These are phyloP conservation scores for Solidago caesia DNA, from an alignment of 129 eudicot genomes.

Conservation along the genomic window DNA sequence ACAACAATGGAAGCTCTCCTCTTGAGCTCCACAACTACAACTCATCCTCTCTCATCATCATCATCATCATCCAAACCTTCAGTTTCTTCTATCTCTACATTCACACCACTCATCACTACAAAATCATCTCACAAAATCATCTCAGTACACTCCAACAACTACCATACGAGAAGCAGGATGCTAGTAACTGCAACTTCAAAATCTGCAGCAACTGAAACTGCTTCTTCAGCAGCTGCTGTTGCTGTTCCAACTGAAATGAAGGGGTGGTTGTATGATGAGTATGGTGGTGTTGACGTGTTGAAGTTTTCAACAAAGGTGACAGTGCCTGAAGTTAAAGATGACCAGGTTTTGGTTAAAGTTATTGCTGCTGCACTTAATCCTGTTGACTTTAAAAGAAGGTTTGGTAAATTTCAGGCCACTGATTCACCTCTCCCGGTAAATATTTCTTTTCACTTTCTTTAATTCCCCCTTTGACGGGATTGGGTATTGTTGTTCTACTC, in stretches of 20 bases:
- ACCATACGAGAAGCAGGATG: neutral
- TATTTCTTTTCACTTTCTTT: too few species aligned
- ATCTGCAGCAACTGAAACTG: constrained; percentile 49
- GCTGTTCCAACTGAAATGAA: constrained; percentile 71
- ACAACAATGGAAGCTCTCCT: constrained; percentile 62
- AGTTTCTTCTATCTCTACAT: constrained; percentile 28
- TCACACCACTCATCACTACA: constrained; percentile 21
- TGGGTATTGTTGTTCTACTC: too few species aligned
- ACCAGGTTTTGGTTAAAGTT: constrained; percentile 90
- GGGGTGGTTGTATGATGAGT: constrained; percentile 84
- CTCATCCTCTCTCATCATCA: constrained; percentile 41
- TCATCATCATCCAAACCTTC: constrained; percentile 38
- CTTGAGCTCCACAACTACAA: constrained; percentile 59
- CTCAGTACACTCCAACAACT: constrained; percentile 14
- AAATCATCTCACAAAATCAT: neutral
- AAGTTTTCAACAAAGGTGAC: constrained; percentile 49
- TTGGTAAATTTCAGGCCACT: constrained; percentile 82
- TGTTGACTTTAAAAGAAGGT: constrained; percentile 79
- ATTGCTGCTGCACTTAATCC: constrained; percentile 93
- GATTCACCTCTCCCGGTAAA: constrained; percentile 93
- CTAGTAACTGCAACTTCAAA: constrained; percentile 53
- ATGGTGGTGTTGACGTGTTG: constrained; percentile 87
- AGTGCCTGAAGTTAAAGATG: constrained; percentile 71
- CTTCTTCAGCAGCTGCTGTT: constrained; percentile 26
- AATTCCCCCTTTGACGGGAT: too few species aligned